Percentiles rank a stretch among this genome's conserved stretches.
Evolutionary conservation across 1,139 yeast species (phyloP).

Genomic region (Kurtzmaniella quercitrusa): DNA sequence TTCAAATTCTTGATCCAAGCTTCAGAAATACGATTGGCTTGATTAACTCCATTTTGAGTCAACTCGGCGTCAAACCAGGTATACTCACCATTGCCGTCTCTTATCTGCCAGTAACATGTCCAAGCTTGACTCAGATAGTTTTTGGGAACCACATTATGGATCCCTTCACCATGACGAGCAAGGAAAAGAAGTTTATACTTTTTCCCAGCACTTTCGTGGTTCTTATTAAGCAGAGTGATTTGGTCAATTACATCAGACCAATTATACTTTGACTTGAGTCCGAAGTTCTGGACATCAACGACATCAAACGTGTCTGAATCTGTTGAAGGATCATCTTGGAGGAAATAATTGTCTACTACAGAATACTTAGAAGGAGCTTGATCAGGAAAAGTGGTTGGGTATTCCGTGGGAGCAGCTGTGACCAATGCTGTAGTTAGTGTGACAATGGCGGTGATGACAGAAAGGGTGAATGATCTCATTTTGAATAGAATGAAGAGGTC

Average conservation of each 20-base stretch:
- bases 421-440: neutral
- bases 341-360: constrained; percentile 15
- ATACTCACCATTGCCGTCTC: constrained; percentile 25
- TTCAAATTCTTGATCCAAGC: constrained; percentile 15
- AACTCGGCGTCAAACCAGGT: constrained; percentile 38
- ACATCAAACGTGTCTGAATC: constrained; percentile 12
- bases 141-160: constrained; percentile 30
- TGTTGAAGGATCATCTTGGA: constrained; percentile 17
- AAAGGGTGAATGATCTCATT: neutral
- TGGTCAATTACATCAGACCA: constrained; percentile 14
- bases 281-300: constrained; percentile 15
- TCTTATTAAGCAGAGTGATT: constrained; percentile 1
- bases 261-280: constrained; percentile 14
- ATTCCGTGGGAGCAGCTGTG: neutral
- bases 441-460: neutral
- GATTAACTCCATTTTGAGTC: constrained; percentile 23
- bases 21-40: constrained; percentile 16
- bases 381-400: neutral
- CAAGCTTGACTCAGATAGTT: constrained; percentile 19
- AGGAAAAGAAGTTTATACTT: constrained; percentile 28
- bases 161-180: constrained; percentile 42
- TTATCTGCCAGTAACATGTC: constrained; percentile 29
- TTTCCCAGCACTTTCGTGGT: constrained; percentile 1
- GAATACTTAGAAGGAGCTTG: constrained; percentile 9
- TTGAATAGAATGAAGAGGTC: too few species aligned